phyloP scores from a whole-genome alignment of 1,284 basidiomycete genomes.

The Cutaneotrichosporon cutaneum region DNA sequence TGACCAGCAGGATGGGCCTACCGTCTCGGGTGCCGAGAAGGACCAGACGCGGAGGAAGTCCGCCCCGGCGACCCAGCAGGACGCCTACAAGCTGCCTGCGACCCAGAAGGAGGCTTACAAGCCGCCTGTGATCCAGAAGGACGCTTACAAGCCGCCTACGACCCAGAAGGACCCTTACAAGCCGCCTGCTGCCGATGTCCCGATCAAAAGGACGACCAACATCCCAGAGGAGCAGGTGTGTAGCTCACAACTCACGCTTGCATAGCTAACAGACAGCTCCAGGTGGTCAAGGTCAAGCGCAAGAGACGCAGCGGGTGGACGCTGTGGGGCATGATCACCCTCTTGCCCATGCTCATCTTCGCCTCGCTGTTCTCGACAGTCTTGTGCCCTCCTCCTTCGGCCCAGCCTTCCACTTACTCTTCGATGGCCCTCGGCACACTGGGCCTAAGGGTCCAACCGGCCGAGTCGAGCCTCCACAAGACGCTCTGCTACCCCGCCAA shows the following conservation, averaged over 20 bases:
- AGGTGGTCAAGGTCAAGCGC: constrained; percentile 1
- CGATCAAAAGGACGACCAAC: not conserved
- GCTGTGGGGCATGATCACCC: constrained; percentile 28
- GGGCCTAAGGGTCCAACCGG: constrained; percentile 23
- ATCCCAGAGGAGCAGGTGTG: not conserved
- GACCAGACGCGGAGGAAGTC: constrained; percentile 6
- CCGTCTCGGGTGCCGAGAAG: not conserved
- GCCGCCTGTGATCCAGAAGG: not conserved
- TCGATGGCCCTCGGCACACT: constrained; percentile 37
- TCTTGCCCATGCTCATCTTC: constrained; percentile 42
- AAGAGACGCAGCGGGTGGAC: constrained; percentile 1
- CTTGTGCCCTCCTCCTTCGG: constrained; percentile 40
- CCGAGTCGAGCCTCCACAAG: constrained; percentile 33
- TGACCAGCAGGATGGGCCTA: not conserved
- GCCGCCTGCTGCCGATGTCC: not conserved
- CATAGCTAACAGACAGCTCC: not conserved
- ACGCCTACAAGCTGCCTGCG: not conserved
- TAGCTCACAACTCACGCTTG: not conserved
- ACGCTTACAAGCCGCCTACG: not conserved
- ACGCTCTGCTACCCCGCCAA: constrained; percentile 48
- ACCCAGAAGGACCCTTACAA: not conserved
- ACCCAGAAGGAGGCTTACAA: not conserved
- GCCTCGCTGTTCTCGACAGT: constrained; percentile 47
- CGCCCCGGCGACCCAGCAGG: not conserved
- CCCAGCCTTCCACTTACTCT: constrained; percentile 30